Base-by-base conservation (phyloP, 306 rosid species). In the Medicago ruthenica region DNA sequence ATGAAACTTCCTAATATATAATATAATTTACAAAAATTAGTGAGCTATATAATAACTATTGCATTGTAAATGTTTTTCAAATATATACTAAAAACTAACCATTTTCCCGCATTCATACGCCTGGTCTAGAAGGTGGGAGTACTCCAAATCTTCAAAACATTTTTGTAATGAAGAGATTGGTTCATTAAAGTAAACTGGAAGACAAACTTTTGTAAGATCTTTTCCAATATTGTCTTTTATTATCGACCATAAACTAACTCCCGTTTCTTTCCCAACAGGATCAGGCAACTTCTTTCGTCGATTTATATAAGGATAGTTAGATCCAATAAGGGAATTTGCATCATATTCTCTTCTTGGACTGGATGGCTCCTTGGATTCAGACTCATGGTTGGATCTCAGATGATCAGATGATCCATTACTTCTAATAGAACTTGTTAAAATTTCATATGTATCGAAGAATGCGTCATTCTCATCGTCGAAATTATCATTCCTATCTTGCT, bases 121-220 rank as follows among this genome's bases (percentile, higher is more conserved):
- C 79, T 85, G 87, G 77, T 95, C 99, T 53, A 95, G 81, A 53
- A 95, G 97, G 77, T 83, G 82, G 9, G 97, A 89, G 76, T 90
- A 95, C 71, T 95, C 97, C 59, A 95, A 27, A 82, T 95, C 99
- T 83, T 95, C 99, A 77, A 78, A 92, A 84, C 97, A 89, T 83
- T 92, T 95, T 75, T 95, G 96, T 59, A 92, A 68, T 47, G 92
- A 92, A 59, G 99, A 95, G 31, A 95, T 85, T 48, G 99, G 99
- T 79, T 95, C 97, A 50, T 92, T 95, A 61, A 95, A 95, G 75
- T 90, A 92, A 77, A 92, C 99, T 27, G 97, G 99, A 48, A 95
- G 97, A 76, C 97, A 92, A 50, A 94, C 85, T 85, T 90, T 94
- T 27, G 96, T 89, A 12, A 94, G 97, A 83, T 94, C 97, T 85